These are phyloP conservation scores for Aphanocladium album DNA, from an alignment of 2,329 filamentous ascomycete species.

Conservation along the genomic window DNA sequence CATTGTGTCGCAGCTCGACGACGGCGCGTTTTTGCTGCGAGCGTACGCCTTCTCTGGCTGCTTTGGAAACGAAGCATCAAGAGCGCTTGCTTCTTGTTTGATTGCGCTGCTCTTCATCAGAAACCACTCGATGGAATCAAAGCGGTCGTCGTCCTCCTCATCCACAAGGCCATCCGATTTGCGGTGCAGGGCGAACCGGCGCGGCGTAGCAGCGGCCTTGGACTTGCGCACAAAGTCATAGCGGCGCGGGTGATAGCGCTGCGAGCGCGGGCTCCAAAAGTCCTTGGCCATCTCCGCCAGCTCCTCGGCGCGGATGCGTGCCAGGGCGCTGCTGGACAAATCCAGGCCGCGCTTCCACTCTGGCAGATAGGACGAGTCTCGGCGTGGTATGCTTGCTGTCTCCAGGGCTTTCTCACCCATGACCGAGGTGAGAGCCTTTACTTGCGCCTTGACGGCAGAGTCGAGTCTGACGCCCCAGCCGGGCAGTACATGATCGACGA, in stretches of 20 bases:
- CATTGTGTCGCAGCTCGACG: neutral
- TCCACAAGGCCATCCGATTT: conserved; percentile 19
- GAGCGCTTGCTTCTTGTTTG: neutral
- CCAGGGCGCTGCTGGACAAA: conserved; percentile 26
- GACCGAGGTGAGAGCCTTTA: conserved; percentile 22
- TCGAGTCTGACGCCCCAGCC: conserved; percentile 28
- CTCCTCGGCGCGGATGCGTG: conserved; percentile 29
- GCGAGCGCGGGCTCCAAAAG: conserved; percentile 34
- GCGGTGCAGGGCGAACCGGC: conserved; percentile 35
- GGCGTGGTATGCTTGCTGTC: too few species aligned
- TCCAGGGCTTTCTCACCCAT: neutral
- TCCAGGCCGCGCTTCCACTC: conserved; percentile 32
- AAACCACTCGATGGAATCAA: conserved; percentile 24
- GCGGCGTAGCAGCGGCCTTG: conserved; percentile 30
- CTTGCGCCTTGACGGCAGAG: conserved; percentile 29
- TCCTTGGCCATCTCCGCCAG: conserved; percentile 37
- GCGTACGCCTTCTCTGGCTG: neutral
- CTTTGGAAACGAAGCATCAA: neutral
- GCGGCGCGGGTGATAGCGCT: conserved; percentile 33
- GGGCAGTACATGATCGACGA: conserved; percentile 35
- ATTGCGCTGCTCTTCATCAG: conserved; percentile 3
- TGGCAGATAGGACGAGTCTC: conserved; percentile 13
- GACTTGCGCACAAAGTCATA: conserved; percentile 36
- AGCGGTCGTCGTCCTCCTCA: conserved; percentile 34
- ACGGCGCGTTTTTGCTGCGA: neutral